A percentile compares a stretch with the other conserved stretches of the same genome.
These are phyloP conservation scores for Eucalyptus victrix DNA, from an alignment of 345 rosid species.

Conservation along the genomic window DNA sequence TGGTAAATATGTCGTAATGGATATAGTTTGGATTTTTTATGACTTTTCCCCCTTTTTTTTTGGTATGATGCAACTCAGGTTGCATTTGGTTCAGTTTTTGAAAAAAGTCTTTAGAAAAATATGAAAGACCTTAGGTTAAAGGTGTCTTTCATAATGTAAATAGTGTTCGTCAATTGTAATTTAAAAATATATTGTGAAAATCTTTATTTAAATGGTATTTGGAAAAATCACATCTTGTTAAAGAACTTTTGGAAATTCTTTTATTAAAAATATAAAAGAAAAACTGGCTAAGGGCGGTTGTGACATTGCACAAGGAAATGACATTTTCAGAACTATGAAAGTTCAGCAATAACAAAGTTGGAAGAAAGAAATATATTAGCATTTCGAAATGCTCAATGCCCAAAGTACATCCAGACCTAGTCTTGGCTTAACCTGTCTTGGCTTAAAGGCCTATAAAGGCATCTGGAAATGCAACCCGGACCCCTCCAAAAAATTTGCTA, in stretches of 20 bases:
- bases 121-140: not conserved
- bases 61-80: not conserved
- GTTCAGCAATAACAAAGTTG: not conserved
- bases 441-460: not conserved
- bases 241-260: not conserved
- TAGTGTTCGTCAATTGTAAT: not conserved
- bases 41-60: not conserved
- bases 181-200: not conserved
- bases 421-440: no score
- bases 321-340: not conserved
- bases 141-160: not conserved
- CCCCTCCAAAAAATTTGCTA: not conserved
- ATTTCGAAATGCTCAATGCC: not conserved
- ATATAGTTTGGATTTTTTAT: no score
- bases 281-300: not conserved
- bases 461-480: not conserved
- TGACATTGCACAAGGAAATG: not conserved
- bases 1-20: no score
- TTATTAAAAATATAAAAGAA: not conserved
- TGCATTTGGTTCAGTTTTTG: not conserved
- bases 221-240: not conserved
- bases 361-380: not conserved
- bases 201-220: not conserved
- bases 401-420: not conserved
- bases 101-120: not conserved